A percentile compares a stretch with the other conserved stretches of the same genome.
Conservation (phyloP, 495 filamentous ascomycete genomes). For the Aspergillus cristatus region DNA sequence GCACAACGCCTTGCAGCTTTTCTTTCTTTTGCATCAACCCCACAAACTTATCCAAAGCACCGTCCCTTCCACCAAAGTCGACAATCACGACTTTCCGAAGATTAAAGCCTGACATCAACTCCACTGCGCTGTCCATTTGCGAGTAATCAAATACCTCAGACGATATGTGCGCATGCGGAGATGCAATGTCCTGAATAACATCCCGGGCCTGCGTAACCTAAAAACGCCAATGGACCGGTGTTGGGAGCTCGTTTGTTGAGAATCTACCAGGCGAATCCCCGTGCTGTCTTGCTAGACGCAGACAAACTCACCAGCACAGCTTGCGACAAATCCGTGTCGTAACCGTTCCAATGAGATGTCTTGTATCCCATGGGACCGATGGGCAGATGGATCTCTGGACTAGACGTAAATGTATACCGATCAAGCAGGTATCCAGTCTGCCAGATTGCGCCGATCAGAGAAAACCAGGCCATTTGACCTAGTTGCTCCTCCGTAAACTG, state of each 20-base stretch:
- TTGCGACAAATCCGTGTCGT: constrained; percentile 37
- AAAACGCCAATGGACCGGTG: constrained; percentile 14
- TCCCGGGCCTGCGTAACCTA: constrained; percentile 20
- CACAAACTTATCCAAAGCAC: constrained; percentile 24
- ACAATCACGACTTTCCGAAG: constrained; percentile 36
- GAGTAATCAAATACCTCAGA: constrained; percentile 16
- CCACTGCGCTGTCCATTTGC: constrained; percentile 6
- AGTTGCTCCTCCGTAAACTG: neutral
- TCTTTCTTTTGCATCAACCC: constrained; percentile 12
- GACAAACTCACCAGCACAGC: constrained; percentile 30
- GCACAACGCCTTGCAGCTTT: constrained; percentile 6
- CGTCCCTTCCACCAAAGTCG: constrained; percentile 43
- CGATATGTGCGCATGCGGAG: constrained; percentile 8
- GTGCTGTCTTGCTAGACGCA: constrained; percentile 42
- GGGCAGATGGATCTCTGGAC: constrained; percentile 4
- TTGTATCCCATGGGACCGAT: constrained; percentile 27
- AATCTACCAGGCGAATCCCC: constrained; percentile 30
- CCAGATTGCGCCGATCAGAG: constrained; percentile 34
- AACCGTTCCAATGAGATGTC: constrained; percentile 26
- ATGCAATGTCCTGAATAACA: constrained; percentile 18
- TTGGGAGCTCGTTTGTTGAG: constrained; percentile 5
- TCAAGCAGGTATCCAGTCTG: constrained; percentile 39
- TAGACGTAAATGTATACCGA: constrained; percentile 34
- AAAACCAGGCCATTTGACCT: constrained; percentile 25
- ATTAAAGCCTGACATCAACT: constrained; percentile 11